A percentile compares a stretch with the other conserved stretches of the same genome.
phyloP scores from a whole-genome alignment of 768 basidiomycete genomes.

The Leccinum fibrillosum region DNA sequence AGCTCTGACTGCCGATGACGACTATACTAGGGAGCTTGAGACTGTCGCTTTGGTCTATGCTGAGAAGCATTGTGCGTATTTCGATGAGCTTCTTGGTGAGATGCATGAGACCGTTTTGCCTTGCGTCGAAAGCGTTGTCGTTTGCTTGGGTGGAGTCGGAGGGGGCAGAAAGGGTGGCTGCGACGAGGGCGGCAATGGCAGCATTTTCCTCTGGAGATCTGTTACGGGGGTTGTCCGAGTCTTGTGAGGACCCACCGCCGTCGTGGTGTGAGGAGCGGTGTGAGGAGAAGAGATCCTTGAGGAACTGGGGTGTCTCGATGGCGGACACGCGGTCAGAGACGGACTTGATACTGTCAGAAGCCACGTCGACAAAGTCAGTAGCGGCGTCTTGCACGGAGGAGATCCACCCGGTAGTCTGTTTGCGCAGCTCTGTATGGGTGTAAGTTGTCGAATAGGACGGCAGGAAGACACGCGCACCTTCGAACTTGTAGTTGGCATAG shows the following conservation, averaged over 20 bases:
- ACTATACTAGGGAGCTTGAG: constrained; percentile 97
- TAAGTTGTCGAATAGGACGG: not conserved
- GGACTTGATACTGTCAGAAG: constrained; percentile 64
- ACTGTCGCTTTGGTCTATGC: constrained; percentile 93
- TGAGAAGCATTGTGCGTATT: constrained; percentile 90
- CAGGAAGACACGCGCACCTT: constrained; percentile 53
- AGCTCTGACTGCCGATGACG: constrained; percentile 97
- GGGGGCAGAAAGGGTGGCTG: constrained; percentile 76
- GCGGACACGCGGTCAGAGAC: constrained; percentile 55
- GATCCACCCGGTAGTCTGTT: constrained; percentile 65
- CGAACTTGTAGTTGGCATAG: constrained; percentile 96
- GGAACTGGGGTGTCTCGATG: constrained; percentile 60
- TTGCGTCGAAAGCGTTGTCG: constrained; percentile 40
- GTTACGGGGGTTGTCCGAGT: constrained; percentile 36
- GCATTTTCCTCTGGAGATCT: constrained; percentile 53
- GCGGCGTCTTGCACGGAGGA: constrained; percentile 61
- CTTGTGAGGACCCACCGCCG: constrained; percentile 32
- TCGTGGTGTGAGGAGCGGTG: constrained; percentile 30
- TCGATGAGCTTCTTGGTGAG: constrained; percentile 94
- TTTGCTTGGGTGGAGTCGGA: constrained; percentile 43
- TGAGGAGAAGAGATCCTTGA: constrained; percentile 58
- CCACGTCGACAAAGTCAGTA: constrained; percentile 60
- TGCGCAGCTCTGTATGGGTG: constrained; percentile 59
- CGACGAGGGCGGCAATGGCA: constrained; percentile 70
- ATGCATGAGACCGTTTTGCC: constrained; percentile 86